phyloP scores from a whole-genome alignment of 495 filamentous ascomycete species.

The Parmelia sp. region DNA sequence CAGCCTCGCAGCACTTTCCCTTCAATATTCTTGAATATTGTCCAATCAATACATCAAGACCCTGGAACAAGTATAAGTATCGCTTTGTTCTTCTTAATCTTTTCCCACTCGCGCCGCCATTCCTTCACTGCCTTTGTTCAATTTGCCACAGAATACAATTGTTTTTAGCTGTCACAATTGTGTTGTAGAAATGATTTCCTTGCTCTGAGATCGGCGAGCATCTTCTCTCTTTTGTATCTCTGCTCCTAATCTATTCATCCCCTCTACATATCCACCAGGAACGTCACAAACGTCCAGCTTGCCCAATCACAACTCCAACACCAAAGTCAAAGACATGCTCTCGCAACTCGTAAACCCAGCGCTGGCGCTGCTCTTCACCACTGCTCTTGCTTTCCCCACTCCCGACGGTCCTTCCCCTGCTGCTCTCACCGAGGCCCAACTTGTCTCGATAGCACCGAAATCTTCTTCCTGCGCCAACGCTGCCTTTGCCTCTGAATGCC shows the following conservation, averaged over 20 bases:
- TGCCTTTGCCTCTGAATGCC: slow-evolving; percentile 52
- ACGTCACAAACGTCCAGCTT: background rate
- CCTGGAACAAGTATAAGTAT: too few species aligned
- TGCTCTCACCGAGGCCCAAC: slow-evolving; percentile 39
- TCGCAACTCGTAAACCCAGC: background rate
- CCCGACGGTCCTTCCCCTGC: background rate
- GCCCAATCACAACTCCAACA: background rate
- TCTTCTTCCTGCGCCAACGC: slow-evolving; percentile 40
- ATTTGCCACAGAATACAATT: background rate
- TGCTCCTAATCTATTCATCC: background rate
- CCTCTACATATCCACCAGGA: background rate
- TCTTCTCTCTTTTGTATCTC: too few species aligned
- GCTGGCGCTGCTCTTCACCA: slow-evolving; percentile 19
- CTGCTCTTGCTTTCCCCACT: slow-evolving; percentile 1
- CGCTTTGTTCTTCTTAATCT: background rate
- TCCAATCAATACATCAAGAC: too few species aligned
- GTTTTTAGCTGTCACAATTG: background rate
- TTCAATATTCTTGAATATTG: background rate
- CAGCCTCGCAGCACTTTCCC: background rate
- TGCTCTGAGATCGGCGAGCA: background rate
- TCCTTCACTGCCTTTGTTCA: background rate
- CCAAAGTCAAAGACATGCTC: background rate
- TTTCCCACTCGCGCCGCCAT: background rate
- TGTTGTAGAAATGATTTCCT: background rate
- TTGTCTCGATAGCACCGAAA: slow-evolving; percentile 47